Evolutionary conservation across 225 moss, liverwort and hornwort genomes (phyloP).

Genomic region (Physcomitrium patens): DNA sequence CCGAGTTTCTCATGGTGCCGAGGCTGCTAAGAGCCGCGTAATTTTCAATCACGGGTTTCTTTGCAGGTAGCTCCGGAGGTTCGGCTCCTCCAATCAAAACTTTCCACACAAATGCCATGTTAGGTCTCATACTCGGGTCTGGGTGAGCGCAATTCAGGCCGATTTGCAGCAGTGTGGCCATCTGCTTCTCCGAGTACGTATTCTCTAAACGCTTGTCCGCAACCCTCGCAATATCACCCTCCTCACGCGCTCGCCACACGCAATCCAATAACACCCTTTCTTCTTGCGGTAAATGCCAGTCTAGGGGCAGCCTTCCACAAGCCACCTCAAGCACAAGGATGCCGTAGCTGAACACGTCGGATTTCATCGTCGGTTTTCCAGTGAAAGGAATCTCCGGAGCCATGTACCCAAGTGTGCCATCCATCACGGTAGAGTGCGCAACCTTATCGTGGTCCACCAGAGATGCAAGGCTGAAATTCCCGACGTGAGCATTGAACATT

Average conservation of each 20-base stretch:
- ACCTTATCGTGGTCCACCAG: constrained; percentile 61
- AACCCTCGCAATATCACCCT: constrained; percentile 40
- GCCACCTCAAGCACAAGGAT: constrained; percentile 53
- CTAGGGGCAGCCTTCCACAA: constrained; percentile 64
- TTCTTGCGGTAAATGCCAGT: constrained; percentile 30
- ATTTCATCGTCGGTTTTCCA: constrained; percentile 64
- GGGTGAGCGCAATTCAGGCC: constrained; percentile 69
- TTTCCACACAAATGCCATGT: constrained; percentile 61
- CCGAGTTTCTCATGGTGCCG: neutral
- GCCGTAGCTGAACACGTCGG: constrained; percentile 73
- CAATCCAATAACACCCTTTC: constrained; percentile 61
- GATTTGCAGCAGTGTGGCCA: constrained; percentile 52
- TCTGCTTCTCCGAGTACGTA: constrained; percentile 39
- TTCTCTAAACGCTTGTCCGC: constrained; percentile 45
- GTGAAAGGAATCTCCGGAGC: constrained; percentile 71
- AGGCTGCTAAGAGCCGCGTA: constrained; percentile 36
- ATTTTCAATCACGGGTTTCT: constrained; percentile 48
- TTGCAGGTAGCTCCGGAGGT: constrained; percentile 47
- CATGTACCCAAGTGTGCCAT: constrained; percentile 76
- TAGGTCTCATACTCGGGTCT: constrained; percentile 55
- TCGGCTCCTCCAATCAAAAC: constrained; percentile 47
- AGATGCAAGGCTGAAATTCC: constrained; percentile 65
- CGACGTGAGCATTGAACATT: constrained; percentile 51
- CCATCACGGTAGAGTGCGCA: constrained; percentile 66
- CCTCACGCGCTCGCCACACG: constrained; percentile 60